Evolutionary conservation across 2,329 filamentous ascomycete genomes (phyloP), one percentile per base, ranked within the genome.

Genomic region (Metarhizium humberi): DNA sequence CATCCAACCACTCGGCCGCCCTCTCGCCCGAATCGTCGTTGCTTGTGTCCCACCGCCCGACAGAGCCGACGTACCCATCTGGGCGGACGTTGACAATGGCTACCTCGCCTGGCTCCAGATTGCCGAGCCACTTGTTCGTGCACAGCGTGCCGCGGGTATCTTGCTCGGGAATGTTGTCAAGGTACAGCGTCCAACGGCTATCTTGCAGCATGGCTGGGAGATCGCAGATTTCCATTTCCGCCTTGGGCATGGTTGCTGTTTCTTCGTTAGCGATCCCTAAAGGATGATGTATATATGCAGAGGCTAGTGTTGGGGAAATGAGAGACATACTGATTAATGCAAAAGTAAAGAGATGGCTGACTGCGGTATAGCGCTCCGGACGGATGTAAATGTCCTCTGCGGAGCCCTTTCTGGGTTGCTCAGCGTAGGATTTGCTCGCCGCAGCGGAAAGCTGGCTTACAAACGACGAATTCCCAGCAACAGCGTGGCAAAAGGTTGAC

Each of bases 21-120:
- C 76, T 72, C 46, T 75, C 67, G 46, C 79, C 79, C 6, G 77
- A 69, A 46, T 76, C 76, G 54, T 79, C 77, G 32, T 77, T 64
- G 60, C 71, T 74, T 38, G 75, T 73, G 63, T 79, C 76, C 77
- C 77, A 80, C 45, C 76, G 70, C 48, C 77, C 73, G 29, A 88
- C 69, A n/a, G 78, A 82, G 1, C 86, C 87, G 4, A 90, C 81
- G 66, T 90, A 90, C 11, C 87, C 86, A 67, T 90, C 87, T 0
- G 87, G 87, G 5, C 87, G 77, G 2, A 90, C 83, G 61, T 86
- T 85, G 45, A 86, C 74, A 45, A 90, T 78, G 4, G 80, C 82
- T 6, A 86, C 78, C 60, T 86, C 79, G 10, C 76, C 73, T 1
- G 75, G 72, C 0, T 71, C 72, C 3, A 88, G 70, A 49, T 74